A percentile compares a stretch with the other conserved stretches of the same genome.
These are phyloP conservation scores for Arabidopsis hybrid DNA, from an alignment of 441 rosid species.

Conservation along the genomic window DNA sequence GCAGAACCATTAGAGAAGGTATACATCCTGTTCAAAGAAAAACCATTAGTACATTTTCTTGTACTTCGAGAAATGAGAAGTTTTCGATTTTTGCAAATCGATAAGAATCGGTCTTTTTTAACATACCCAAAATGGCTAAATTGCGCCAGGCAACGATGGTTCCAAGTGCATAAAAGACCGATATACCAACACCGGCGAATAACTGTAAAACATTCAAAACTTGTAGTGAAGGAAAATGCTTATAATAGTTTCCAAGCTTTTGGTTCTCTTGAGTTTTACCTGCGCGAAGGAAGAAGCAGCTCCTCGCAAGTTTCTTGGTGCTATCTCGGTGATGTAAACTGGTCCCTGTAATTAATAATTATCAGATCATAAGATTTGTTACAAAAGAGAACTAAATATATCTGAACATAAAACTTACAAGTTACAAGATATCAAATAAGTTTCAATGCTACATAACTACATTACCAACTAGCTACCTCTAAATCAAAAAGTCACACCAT, in stretches of 20 bases:
- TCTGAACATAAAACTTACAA: background rate
- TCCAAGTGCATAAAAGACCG: slow-evolving; percentile 48
- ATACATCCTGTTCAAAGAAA: slow-evolving; percentile 42
- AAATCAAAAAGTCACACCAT: background rate
- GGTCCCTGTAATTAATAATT: slow-evolving; percentile 37
- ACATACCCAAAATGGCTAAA: slow-evolving; percentile 54
- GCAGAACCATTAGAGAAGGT: slow-evolving; percentile 42
- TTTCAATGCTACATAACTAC: background rate
- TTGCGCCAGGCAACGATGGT: slow-evolving; percentile 54
- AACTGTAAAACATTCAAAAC: slow-evolving; percentile 41
- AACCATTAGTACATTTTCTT: background rate
- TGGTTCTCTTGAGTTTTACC: slow-evolving; percentile 23
- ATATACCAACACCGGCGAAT: slow-evolving; percentile 49
- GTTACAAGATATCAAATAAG: background rate
- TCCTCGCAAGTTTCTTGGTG: slow-evolving; percentile 47
- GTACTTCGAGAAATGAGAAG: background rate
- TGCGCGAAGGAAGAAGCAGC: slow-evolving; percentile 36
- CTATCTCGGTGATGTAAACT: slow-evolving; percentile 45
- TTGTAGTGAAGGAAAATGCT: background rate
- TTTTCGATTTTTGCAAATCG: background rate
- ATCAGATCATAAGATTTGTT: slow-evolving; percentile 2
- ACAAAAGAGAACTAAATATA: background rate
- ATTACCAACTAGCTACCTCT: background rate
- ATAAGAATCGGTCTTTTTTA: background rate
- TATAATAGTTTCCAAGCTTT: background rate